Base-by-base conservation (phyloP, 345 rosid genomes). In the Abelmoschus esculentus region DNA sequence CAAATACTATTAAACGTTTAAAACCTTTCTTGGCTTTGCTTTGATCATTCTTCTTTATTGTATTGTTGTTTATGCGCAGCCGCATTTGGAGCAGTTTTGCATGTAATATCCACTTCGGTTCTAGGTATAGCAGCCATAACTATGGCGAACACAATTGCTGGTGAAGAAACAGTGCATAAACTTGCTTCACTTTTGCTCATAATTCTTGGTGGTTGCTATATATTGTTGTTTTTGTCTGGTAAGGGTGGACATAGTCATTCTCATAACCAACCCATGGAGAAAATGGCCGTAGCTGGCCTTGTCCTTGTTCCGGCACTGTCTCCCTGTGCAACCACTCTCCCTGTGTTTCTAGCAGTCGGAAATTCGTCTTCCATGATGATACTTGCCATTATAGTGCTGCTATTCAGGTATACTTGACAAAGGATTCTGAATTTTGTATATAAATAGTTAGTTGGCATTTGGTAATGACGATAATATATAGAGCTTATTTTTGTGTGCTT, bases 231-330 rank as follows among this genome's bases (percentile, higher is more conserved):
- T 82, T 71, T 96, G 28, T 67, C 85, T 31, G 99, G 99, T 31
- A 96, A 89, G 82, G 99, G 98, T 38, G 97, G 92, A 61, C 99
- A 96, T 74, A 72, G 84, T 75, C 99, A 96, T 79, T 81, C 97
- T 53, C 99, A 92, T 77, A 90, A 96, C 84, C 91, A 92, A 69
- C 99, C 99, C 1, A 86, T 96, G 99, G 99, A 96, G 84, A 96
- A 89, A 80, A 89, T 96, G 99, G 99, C 99, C 28, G 98, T 92
- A 38, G 98, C 97, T 4, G 99, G 99, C 17, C 93, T 95, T 67
- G 90, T 95, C 62, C 96, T 95, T 29, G 98, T 95, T 75, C 99
- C 99, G n/a, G 98, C 99, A 3, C 75, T 95, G 73, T 95, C 99
- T 67, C 99, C 99, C 63, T 95, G 99, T 71, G 99, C 99, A 29